Evolutionary conservation across 495 filamentous ascomycete genomes (phyloP).

Genomic region (Podospora bellae-mahoneyi): DNA sequence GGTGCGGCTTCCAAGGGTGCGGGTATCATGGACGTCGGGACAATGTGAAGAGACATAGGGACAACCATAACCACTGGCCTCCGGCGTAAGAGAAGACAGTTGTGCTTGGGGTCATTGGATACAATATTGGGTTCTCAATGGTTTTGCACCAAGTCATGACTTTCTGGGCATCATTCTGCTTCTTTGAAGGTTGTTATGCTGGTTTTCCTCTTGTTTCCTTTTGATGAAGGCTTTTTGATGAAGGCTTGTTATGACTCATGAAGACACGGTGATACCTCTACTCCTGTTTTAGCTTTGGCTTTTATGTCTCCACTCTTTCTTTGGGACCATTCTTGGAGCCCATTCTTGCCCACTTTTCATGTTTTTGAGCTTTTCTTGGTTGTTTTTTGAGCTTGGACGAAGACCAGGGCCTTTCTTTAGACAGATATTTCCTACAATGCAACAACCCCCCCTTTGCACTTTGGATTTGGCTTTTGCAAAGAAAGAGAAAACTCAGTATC

Average conservation of each 20-base stretch:
- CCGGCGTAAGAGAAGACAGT: neutral
- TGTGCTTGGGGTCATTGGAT: neutral
- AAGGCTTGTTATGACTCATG: neutral
- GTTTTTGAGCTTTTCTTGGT: neutral
- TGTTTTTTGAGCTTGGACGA: neutral
- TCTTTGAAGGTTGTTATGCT: neutral
- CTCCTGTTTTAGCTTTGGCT: neutral
- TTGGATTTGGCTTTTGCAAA: too few species aligned
- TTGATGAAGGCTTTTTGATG: neutral
- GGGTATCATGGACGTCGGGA: constrained; percentile 18
- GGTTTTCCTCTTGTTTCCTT: neutral
- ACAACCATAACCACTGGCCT: constrained; percentile 6
- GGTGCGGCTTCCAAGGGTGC: constrained; percentile 14
- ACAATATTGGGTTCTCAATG: neutral
- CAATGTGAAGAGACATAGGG: constrained; percentile 20
- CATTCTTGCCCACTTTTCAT: neutral
- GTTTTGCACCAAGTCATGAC: too few species aligned
- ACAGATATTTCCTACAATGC: too few species aligned
- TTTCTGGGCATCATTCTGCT: neutral
- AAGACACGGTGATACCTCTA: neutral
- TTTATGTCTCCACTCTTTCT: neutral
- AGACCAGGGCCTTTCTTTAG: neutral
- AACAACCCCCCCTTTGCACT: too few species aligned
- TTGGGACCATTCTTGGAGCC: neutral
- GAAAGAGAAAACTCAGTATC: too few species aligned